Evolutionary conservation across 495 filamentous ascomycete species (phyloP).

Genomic region (Bathelium albidoporum): DNA sequence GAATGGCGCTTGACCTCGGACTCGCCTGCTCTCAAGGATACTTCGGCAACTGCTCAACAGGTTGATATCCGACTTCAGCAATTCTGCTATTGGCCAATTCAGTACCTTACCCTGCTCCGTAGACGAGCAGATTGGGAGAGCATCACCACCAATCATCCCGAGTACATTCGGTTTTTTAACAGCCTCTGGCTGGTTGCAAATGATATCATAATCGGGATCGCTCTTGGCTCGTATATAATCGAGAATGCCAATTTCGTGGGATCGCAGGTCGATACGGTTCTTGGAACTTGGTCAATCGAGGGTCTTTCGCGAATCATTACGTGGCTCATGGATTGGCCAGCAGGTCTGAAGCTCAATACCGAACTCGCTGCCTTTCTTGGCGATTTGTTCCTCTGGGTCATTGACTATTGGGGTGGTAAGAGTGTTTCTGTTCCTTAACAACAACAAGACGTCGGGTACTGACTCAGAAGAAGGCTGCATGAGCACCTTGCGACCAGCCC

Average conservation of each 20-base stretch:
- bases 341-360: constrained; percentile 92
- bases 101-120: constrained; percentile 81
- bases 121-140: constrained; percentile 92
- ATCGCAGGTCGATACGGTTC: constrained; percentile 63
- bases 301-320: constrained; percentile 81
- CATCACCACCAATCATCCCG: constrained; percentile 86
- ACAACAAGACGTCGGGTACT: neutral
- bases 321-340: constrained; percentile 97
- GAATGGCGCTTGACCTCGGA: constrained; percentile 75
- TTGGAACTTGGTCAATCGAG: constrained; percentile 77
- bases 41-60: constrained; percentile 96
- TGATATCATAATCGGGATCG: constrained; percentile 97
- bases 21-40: constrained; percentile 81
- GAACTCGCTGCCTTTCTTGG: constrained; percentile 90
- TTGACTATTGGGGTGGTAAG: constrained; percentile 89
- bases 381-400: constrained; percentile 94
- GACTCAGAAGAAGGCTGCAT: constrained; percentile 49
- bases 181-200: constrained; percentile 98
- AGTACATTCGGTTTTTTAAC: constrained; percentile 99
- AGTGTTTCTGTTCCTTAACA: constrained; percentile 16
- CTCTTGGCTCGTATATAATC: constrained; percentile 90
- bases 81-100: constrained; percentile 98
- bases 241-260: constrained; percentile 86
- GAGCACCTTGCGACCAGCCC: constrained; percentile 58
- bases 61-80: constrained; percentile 96